These are phyloP conservation scores for Articulospora tetracladia DNA, from an alignment of 495 filamentous ascomycete genomes.

Conservation along the genomic window DNA sequence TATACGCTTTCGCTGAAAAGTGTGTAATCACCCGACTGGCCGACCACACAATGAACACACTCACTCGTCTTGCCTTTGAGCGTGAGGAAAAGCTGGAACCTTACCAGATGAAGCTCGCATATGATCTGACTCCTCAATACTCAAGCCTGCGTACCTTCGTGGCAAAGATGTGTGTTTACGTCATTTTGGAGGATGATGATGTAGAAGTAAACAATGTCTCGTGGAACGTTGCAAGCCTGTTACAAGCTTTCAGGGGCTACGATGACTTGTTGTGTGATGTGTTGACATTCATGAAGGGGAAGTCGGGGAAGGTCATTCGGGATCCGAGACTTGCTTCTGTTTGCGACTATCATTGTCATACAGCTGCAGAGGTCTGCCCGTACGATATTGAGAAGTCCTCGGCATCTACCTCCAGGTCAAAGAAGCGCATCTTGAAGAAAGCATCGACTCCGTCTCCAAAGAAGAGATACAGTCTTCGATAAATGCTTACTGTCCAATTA, in stretches of 20 bases:
- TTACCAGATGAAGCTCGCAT: neutral
- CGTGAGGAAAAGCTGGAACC: neutral
- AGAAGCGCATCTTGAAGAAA: neutral
- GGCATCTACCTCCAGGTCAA: neutral
- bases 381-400: neutral
- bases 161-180: neutral
- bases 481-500: neutral
- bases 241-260: neutral
- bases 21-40: neutral
- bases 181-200: neutral
- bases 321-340: neutral
- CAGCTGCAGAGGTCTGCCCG: neutral
- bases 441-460: neutral
- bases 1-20: slow-evolving; percentile 1
- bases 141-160: neutral
- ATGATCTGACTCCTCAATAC: neutral
- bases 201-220: neutral
- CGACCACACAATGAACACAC: neutral
- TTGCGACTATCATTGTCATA: neutral
- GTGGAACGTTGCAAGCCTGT: neutral
- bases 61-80: neutral
- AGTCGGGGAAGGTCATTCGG: neutral
- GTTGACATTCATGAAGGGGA: neutral
- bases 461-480: neutral
- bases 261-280: neutral